A percentile compares a stretch with the other conserved stretches of the same genome.
phyloP scores from a whole-genome alignment of 495 filamentous ascomycete species.

The Bacidia gigantensis region DNA sequence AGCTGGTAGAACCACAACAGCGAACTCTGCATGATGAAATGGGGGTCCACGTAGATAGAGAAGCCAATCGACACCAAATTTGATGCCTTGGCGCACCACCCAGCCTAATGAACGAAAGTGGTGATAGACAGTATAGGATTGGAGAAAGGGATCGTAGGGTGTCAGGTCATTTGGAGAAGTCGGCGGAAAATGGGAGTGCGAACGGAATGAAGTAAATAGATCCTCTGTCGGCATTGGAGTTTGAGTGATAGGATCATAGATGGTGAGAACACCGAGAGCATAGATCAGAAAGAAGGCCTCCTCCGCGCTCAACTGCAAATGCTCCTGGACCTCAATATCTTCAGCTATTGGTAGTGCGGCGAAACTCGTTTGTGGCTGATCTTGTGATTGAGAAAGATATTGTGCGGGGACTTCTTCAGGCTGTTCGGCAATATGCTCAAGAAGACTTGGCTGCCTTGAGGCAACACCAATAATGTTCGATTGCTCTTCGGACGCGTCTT shows the following conservation, averaged over 20 bases:
- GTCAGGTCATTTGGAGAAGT: constrained; percentile 24
- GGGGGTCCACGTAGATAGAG: constrained; percentile 92
- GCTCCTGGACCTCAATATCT: constrained; percentile 80
- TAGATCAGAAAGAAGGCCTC: constrained; percentile 89
- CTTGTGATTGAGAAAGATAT: too few species aligned
- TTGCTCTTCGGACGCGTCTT: too few species aligned
- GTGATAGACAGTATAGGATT: constrained; percentile 82
- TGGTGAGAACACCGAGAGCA: constrained; percentile 58
- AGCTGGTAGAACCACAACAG: constrained; percentile 66
- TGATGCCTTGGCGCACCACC: constrained; percentile 87
- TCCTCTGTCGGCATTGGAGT: constrained; percentile 24
- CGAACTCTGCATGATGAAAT: constrained; percentile 89
- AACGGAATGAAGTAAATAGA: constrained; percentile 52
- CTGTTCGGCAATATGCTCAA: too few species aligned
- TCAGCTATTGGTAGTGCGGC: too few species aligned
- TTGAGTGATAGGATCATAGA: constrained; percentile 43
- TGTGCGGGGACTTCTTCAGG: too few species aligned
- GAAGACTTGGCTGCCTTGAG: too few species aligned
- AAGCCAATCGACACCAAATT: constrained; percentile 88
- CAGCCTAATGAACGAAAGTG: constrained; percentile 94
- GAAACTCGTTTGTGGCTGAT: too few species aligned
- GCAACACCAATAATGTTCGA: too few species aligned
- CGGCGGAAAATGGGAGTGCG: constrained; percentile 56
- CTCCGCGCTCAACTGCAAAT: constrained; percentile 77
- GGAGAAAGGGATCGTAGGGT: constrained; percentile 70